These are phyloP conservation scores for Yamadazyma akitaensis DNA, from an alignment of 805 yeast genomes.

Conservation along the genomic window DNA sequence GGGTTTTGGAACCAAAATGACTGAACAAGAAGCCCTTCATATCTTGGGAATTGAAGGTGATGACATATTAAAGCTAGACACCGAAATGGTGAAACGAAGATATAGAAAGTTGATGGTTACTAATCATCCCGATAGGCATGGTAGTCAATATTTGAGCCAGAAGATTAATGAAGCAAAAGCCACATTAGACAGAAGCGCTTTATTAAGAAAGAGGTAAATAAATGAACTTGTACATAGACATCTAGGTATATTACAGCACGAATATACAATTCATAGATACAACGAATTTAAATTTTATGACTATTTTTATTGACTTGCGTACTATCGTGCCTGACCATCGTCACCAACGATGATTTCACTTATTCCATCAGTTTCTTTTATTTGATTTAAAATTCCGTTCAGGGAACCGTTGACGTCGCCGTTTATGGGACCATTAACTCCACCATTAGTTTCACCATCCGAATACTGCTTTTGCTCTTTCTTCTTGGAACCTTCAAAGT, in stretches of 20 bases:
- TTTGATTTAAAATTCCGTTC: background rate
- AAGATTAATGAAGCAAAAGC: slow-evolving; percentile 44
- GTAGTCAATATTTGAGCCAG: slow-evolving; percentile 39
- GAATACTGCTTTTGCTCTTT: slow-evolving; percentile 18
- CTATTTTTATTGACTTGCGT: background rate
- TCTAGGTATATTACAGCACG: background rate
- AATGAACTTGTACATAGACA: background rate
- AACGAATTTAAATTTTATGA: background rate
- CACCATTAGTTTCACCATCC: background rate
- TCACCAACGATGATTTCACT: slow-evolving; percentile 2
- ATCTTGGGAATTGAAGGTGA: slow-evolving; percentile 40
- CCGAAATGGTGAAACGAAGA: slow-evolving; percentile 27
- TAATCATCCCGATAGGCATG: slow-evolving; percentile 43
- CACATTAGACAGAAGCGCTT: slow-evolving; percentile 36
- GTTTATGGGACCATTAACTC: background rate
- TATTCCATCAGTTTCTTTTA: background rate
- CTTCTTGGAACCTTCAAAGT: slow-evolving; percentile 70
- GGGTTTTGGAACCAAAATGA: slow-evolving; percentile 37
- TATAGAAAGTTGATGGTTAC: slow-evolving; percentile 37
- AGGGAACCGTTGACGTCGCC: background rate
- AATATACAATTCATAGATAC: no score
- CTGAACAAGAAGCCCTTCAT: slow-evolving; percentile 41
- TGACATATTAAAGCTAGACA: slow-evolving; percentile 39
- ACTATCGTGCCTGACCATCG: background rate
- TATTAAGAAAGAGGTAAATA: slow-evolving; percentile 10